Conservation (phyloP, 345 rosid species). For the Arabis alpina region DNA sequence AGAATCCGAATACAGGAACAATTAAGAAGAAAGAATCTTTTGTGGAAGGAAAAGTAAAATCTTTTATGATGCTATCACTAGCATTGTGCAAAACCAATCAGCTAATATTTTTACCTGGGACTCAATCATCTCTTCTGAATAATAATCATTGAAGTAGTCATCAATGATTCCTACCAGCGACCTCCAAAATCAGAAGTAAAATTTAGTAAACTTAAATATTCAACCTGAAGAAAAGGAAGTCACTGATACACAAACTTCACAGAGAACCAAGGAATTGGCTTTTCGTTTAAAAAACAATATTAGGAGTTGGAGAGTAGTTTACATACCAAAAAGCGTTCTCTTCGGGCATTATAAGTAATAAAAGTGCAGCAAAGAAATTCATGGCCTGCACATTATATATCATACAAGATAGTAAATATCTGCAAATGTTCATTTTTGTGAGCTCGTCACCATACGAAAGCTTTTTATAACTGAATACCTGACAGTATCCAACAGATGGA, state of each 20-base stretch:
- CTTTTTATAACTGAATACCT: slow-evolving; percentile 52
- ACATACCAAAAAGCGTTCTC: slow-evolving; percentile 98
- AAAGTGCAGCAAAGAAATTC: slow-evolving; percentile 97
- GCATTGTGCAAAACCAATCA: slow-evolving; percentile 13
- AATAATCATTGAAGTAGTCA: slow-evolving; percentile 94
- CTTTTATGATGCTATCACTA: slow-evolving; percentile 15
- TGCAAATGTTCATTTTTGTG: slow-evolving; percentile 13
- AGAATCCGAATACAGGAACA: slow-evolving; percentile 38
- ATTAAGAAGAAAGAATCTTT: not conserved
- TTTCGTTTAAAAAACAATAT: not conserved
- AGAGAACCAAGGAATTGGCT: too few relatives aligned
- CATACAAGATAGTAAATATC: slow-evolving; percentile 12
- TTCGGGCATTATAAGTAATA: slow-evolving; percentile 96
- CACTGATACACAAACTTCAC: not conserved
- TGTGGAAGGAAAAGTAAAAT: not conserved
- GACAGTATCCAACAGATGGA: slow-evolving; percentile 98
- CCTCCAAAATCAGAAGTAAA: slow-evolving; percentile 52
- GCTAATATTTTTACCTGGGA: slow-evolving; percentile 70
- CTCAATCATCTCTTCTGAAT: slow-evolving; percentile 96
- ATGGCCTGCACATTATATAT: slow-evolving; percentile 67
- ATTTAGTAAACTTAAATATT: slow-evolving; percentile 22
- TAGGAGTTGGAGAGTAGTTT: slow-evolving; percentile 28
- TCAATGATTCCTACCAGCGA: slow-evolving; percentile 83
- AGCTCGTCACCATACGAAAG: slow-evolving; percentile 20
- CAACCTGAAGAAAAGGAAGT: slow-evolving; percentile 8